Evolutionary conservation across 495 filamentous ascomycete species (phyloP), one percentile per base, ranked within the genome.

Genomic region (Daldinia decipiens): DNA sequence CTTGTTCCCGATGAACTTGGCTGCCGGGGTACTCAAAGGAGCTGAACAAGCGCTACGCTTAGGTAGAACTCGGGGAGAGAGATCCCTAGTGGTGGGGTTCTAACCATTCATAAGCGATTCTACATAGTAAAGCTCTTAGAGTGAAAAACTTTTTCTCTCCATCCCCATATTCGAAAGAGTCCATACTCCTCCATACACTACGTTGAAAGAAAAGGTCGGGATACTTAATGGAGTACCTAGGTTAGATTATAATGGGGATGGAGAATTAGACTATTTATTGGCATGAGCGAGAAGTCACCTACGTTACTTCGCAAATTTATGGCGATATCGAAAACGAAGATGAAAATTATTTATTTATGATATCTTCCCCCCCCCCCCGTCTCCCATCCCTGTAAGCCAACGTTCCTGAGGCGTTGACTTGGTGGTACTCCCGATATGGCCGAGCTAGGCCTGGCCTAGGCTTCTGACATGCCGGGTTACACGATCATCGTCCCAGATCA

Each of bases 181-280:
- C 21, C 2, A 24, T 24, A 24, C 3, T 31, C 19, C 15, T n/a
- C n/a, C n/a, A n/a, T n/a, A n/a, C n/a, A n/a, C 61, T 59, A 24
- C 17, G 53, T 50, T 15, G 47, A 47, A 71, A 29, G 8, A 52
- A 65, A 65, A 63, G 38, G 56, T 51, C 59, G 55, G 59, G 64
- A 60, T 67, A 64, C n/a, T n/a, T n/a, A n/a, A n/a, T 57, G 69
- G 64, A 72, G 69, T 55, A 72, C n/a, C n/a, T n/a, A n/a, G n/a
- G n/a, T n/a, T n/a, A n/a, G n/a, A n/a, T n/a, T 50, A 59, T 36
- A 64, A 67, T 53, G 50, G 59, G 59, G 64, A 60, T 65, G 45
- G 17, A 27, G 54, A 40, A 62, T 39, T 55, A 60, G 39, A 60
- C 50, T 56, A 60, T 67, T 52, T 17, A 36, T 36, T 17, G 47